Evolutionary conservation across 257 asterid genomes (phyloP).

Genomic region (Coffea eugenioides): DNA sequence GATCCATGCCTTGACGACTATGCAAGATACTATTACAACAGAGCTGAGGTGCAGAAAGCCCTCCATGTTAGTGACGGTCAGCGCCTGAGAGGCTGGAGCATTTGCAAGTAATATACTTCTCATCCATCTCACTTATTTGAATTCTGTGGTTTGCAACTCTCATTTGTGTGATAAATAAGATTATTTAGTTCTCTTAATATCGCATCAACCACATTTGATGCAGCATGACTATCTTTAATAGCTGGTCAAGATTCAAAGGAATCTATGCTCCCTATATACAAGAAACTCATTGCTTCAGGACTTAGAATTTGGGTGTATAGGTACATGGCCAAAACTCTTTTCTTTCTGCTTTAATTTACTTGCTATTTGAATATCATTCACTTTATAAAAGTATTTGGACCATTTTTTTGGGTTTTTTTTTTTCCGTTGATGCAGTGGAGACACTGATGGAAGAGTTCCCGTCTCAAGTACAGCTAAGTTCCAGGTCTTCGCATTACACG

Average conservation of each 20-base stretch:
- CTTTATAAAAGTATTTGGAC: neutral
- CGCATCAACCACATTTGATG: conserved; percentile 19
- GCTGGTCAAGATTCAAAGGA: conserved; percentile 52
- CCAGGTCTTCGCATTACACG: conserved; percentile 58
- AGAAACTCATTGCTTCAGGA: conserved; percentile 72
- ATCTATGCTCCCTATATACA: conserved; percentile 77
- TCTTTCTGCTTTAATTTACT: neutral
- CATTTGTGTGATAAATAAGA: neutral
- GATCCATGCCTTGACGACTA: conserved; percentile 90
- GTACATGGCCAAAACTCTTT: conserved; percentile 26
- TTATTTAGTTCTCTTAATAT: neutral
- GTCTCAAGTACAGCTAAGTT: conserved; percentile 77
- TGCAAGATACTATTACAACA: conserved; percentile 62
- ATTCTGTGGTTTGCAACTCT: neutral
- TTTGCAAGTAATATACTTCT: conserved; percentile 66
- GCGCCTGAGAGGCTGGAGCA: conserved; percentile 60
- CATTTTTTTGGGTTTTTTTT: neutral
- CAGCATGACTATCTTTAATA: conserved; percentile 62
- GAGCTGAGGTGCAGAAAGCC: conserved; percentile 75
- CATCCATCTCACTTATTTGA: neutral
- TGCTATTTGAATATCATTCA: neutral
- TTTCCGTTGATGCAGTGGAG: conserved; percentile 55
- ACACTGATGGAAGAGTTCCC: conserved; percentile 89
- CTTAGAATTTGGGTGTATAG: conserved; percentile 88
- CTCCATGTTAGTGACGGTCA: conserved; percentile 67